Base-by-base conservation (phyloP, 306 rosid species). In the Citrullus colocynthis region DNA sequence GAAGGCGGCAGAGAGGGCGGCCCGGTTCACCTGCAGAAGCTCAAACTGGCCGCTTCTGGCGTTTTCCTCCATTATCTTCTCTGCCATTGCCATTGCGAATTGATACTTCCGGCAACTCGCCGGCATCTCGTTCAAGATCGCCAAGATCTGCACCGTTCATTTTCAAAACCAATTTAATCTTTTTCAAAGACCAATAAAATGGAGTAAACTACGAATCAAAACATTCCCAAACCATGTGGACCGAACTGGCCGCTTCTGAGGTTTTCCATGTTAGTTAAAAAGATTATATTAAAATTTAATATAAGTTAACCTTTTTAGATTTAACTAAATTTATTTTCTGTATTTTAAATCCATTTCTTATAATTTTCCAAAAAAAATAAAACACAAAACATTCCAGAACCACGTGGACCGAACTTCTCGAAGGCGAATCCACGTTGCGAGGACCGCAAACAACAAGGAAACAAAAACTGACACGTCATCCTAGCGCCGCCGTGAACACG, bases 11-110 rank as follows among this genome's bases (percentile, higher is more conserved):
- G 86, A 61, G 30, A 85, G 88, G 1, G 84, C 82, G 18, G 56
- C 18, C 4, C 86, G 80, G 17, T 85, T 85, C 13, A 85, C 67
- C 10, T 73, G 55, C 21, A 85, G 41, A 28, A 85, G 82, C 30
- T 80, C 86, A 30, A 14, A 36, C 71, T 71, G 79, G 48, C 82
- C 69, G 37, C 67, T 73, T 55, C 78, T 74, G 13, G 85, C 84
- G 64, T 85, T 85, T 37, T 83, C 88, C 30, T 73, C 84, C 88
- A 85, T 85, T 1, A 82, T 71, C 59, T 74, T 83, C 67, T 82
- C 85, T 0, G 86, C 88, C 85, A 85, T 85, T 16, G 88, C 85
- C 85, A 80, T 80, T 8, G 84, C 78, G 54, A 78, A 79, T 66
- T 85, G 88, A 78, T 85, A 85, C 64, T 85, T 85, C 74, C 78